Evolutionary conservation across 345 rosid species (phyloP).

Genomic region (Pugionium dolabratum): DNA sequence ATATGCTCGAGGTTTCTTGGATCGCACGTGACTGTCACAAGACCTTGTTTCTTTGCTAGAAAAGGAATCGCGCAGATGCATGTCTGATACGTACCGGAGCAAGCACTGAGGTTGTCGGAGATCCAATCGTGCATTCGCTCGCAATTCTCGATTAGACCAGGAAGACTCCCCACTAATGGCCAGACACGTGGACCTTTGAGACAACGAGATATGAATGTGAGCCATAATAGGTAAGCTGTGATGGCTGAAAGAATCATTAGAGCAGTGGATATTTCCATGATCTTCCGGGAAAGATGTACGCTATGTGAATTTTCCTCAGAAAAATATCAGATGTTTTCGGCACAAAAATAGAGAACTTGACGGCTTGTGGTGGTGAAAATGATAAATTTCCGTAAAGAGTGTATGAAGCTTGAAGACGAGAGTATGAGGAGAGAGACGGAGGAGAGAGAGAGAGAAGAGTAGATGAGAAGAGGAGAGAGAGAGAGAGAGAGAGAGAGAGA

Average conservation of each 20-base stretch:
- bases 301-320: too few species aligned
- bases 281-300: not conserved
- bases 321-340: too few species aligned
- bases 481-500: too few species aligned
- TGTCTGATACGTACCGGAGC: constrained; percentile 96
- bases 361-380: constrained; percentile 9
- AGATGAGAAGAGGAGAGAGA: too few species aligned
- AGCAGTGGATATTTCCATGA: constrained; percentile 69
- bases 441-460: too few species aligned
- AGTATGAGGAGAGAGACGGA: too few species aligned
- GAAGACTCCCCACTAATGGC: constrained; percentile 89
- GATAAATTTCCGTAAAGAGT: constrained; percentile 21
- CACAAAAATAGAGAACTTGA: too few species aligned
- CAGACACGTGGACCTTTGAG: constrained; percentile 85
- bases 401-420: not conserved
- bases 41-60: constrained; percentile 78
- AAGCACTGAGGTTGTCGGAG: constrained; percentile 82
- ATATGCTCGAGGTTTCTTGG: constrained; percentile 86
- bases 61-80: constrained; percentile 88
- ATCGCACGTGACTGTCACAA: constrained; percentile 95
- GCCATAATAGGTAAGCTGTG: constrained; percentile 80
- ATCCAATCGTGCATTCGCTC: constrained; percentile 98
- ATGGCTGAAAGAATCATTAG: constrained; percentile 63
- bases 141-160: constrained; percentile 78
- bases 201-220: constrained; percentile 80